Conservation (phyloP, 257 asterid genomes). For the Solanum dulcamara region DNA sequence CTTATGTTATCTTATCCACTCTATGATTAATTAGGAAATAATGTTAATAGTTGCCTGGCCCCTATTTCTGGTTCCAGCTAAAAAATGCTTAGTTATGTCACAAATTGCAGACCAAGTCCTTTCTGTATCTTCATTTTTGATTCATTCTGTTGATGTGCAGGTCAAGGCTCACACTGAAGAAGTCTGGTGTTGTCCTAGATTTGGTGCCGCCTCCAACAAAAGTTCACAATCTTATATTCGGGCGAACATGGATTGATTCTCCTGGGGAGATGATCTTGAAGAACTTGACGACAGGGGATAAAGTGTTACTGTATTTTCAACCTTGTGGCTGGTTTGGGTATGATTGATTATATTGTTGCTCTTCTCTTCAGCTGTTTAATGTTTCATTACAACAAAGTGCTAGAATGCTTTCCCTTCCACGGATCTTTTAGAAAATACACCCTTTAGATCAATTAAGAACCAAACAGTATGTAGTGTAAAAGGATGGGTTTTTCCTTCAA, state of each 20-base stretch:
- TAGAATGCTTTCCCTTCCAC: not conserved
- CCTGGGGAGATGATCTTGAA: constrained; percentile 93
- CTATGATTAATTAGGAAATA: not conserved
- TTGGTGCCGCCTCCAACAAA: constrained; percentile 97
- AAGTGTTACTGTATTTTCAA: constrained; percentile 88
- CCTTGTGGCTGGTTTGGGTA: constrained; percentile 99
- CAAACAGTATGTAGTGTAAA: not conserved
- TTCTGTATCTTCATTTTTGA: not conserved
- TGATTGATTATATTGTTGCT: constrained; percentile 2
- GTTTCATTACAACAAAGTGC: not conserved
- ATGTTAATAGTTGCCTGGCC: not conserved
- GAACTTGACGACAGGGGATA: constrained; percentile 90
- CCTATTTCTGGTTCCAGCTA: not conserved
- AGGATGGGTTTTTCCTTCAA: not conserved
- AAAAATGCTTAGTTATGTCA: not conserved
- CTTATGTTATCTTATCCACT: not conserved
- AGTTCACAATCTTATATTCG: constrained; percentile 87
- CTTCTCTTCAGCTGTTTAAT: not conserved
- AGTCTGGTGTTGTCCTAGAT: constrained; percentile 69
- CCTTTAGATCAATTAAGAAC: not conserved
- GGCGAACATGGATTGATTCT: constrained; percentile 98
- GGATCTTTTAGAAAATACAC: not conserved
- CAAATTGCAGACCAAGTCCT: not conserved
- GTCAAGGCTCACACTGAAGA: constrained; percentile 77
- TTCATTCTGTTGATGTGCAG: constrained; percentile 29